Evolutionary conservation across 768 basidiomycete genomes (phyloP), one percentile per base, ranked within the genome.

Genomic region (Lactifluus rugatus): DNA sequence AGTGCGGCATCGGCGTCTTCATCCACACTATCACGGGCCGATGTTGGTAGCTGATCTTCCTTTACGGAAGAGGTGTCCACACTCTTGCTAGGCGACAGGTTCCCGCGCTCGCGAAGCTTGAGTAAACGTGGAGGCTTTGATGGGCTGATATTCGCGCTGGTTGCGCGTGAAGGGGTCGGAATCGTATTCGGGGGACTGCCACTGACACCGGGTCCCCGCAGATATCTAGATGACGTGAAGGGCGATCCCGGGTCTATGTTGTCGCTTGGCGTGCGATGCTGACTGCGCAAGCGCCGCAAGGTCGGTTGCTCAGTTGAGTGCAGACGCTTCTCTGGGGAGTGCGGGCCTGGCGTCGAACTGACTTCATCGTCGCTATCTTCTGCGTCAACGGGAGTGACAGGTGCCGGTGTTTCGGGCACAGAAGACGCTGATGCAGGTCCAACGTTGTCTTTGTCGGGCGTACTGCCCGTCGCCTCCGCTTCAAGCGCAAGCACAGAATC

Each of bases 1-100:
- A 68, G 56, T 26, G 66, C 69, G 2, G 68, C 70, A 45, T 61
- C 60, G 8, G 56, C 60, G n/a, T 64, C 63, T 45, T 62, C 63
- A 46, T 64, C 63, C 26, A 63, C 51, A 17, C 31, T 21, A 36
- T 47, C 59, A 16, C 50, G 47, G 25, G 39, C 44, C n/a, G 28
- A 63, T 59, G 17, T 66, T 57, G 45, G 58, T 50, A 1, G 58
- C 52, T 48, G 34, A 41, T 31, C 54, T 65, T 48, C 67, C 42
- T 61, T 68, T 61, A 62, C 45, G 45, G n/a, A 65, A 65, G 37
- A 64, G 64, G 32, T 19, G 21, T 48, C 42, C n/a, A 19, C 23
- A 6, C 21, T 41, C 53, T 51, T 56, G 49, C 56, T 21, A 17
- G 37, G 48, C 13, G 48, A 42, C n/a, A 37, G 13, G 41, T 52